A percentile compares a stretch with the other conserved stretches of the same genome.
Conservation (phyloP, 768 basidiomycete genomes). For the Ramaria sp. region DNA sequence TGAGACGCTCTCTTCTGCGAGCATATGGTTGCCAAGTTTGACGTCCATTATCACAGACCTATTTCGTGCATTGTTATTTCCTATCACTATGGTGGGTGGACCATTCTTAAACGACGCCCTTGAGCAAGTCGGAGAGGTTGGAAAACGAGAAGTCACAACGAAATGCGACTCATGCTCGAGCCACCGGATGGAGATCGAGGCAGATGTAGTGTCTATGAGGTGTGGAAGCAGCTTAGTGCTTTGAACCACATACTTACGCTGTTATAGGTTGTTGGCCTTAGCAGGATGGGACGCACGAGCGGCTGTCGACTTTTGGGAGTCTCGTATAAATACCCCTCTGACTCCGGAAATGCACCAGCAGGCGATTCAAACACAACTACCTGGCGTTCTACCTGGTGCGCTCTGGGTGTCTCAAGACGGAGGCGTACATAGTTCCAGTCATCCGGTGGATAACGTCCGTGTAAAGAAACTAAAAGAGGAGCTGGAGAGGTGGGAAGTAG, state of each 20-base stretch:
- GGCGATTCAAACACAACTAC: neutral
- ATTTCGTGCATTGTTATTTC: conserved; percentile 70
- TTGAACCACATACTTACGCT: conserved; percentile 5
- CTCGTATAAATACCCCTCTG: conserved; percentile 19
- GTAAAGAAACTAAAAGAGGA: conserved; percentile 52
- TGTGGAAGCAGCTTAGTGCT: conserved; percentile 20
- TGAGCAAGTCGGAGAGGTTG: conserved; percentile 66
- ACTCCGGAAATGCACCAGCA: conserved; percentile 6
- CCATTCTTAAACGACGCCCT: conserved; percentile 95
- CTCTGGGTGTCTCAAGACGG: conserved; percentile 1
- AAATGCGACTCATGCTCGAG: conserved; percentile 69
- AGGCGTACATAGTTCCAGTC: conserved; percentile 18
- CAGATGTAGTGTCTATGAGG: conserved; percentile 82
- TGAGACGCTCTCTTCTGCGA: conserved; percentile 78
- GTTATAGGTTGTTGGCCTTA: conserved; percentile 73
- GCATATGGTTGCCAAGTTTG: conserved; percentile 72
- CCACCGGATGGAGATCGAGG: conserved; percentile 81
- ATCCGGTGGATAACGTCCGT: conserved; percentile 61
- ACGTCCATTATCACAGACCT: conserved; percentile 71
- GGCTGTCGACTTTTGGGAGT: conserved; percentile 78
- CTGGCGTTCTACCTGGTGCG: conserved; percentile 13
- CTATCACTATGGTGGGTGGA: conserved; percentile 79
- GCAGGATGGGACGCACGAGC: conserved; percentile 82
- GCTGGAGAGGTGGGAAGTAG: conserved; percentile 59
- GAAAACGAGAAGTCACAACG: conserved; percentile 63